Conservation (phyloP, 1,139 yeast genomes). For the Geotrichum aggregatum region DNA sequence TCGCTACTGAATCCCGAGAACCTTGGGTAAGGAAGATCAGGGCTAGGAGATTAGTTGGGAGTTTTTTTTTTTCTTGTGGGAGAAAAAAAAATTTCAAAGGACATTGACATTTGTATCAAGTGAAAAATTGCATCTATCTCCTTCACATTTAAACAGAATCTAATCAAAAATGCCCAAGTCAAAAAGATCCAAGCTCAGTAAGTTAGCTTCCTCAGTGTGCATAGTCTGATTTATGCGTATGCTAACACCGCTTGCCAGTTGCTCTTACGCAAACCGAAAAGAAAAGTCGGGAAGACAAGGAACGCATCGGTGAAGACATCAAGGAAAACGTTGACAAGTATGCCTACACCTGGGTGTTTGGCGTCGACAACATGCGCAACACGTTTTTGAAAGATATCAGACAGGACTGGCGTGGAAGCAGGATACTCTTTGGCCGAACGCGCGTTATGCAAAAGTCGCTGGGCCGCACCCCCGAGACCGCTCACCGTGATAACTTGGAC, state of each 20-base stretch:
- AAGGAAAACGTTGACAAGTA: slow-evolving; percentile 73
- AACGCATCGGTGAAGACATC: slow-evolving; percentile 83
- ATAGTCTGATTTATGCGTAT: neutral
- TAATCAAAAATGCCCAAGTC: slow-evolving; percentile 77
- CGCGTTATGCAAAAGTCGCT: slow-evolving; percentile 89
- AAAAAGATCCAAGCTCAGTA: slow-evolving; percentile 59
- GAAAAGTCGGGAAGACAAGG: slow-evolving; percentile 90
- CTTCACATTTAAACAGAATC: slow-evolving; percentile 1
- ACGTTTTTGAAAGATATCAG: slow-evolving; percentile 92
- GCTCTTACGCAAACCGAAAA: slow-evolving; percentile 96
- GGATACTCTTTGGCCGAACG: slow-evolving; percentile 83
- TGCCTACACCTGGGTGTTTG: slow-evolving; percentile 78
- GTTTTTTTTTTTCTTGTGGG: slow-evolving; percentile 5
- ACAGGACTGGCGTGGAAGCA: slow-evolving; percentile 85
- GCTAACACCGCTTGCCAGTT: slow-evolving; percentile 40
- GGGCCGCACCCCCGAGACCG: slow-evolving; percentile 83
- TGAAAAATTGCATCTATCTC: neutral
- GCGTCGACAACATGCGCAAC: slow-evolving; percentile 89
- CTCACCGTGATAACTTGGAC: slow-evolving; percentile 78
- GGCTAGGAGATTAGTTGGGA: slow-evolving; percentile 14
- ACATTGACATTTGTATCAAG: neutral
- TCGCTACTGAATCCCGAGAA: neutral
- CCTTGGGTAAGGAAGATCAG: slow-evolving; percentile 7
- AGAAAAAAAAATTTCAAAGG: slow-evolving; percentile 3
- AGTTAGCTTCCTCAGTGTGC: slow-evolving; percentile 16